Evolutionary conservation across 2,329 filamentous ascomycete species (phyloP), one percentile per base, ranked within the genome.

Genomic region (Raffaelea arxii): DNA sequence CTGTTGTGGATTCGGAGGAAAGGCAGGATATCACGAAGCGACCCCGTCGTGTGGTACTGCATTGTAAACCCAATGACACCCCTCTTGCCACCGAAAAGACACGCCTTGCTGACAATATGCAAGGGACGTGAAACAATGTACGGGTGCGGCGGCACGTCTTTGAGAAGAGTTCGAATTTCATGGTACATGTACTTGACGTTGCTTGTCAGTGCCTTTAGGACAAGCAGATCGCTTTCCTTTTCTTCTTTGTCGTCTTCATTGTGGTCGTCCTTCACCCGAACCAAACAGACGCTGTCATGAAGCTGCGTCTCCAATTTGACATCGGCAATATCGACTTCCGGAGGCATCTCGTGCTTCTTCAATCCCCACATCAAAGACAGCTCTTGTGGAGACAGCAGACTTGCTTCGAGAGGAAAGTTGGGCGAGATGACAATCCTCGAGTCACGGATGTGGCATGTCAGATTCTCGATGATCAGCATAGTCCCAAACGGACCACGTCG

Each of bases 151-250:
- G 68, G 62, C 40, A 79, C 65, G 24, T 59, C 66, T 4, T 37
- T 40, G 45, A 80, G 69, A 2, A 82, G 67, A 22, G 71, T 68
- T 46, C 71, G 71, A 18, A 82, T 65, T 58, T 82, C 78, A 53
- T 80, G 75, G 55, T 80, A 81, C 32, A 82, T 63, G 54, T 75
- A 80, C 55, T 79, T 79, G 49, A 74, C 67, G 51, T 69, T 71
- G 59, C 72, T 75, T 3, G 72, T 74, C 37, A 80, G 58, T 3
- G 75, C 73, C 56, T 82, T 82, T 59, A 82, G 69, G 47, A 79
- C 71, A 64, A 69, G 73, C 3, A 65, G 58, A 41, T 62, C 54
- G 6, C 59, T 63, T 19, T 61, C 41, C n/a, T n/a, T n/a, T n/a
- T n/a, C n/a, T n/a, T n/a, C n/a, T n/a, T n/a, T n/a, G n/a, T n/a